phyloP scores from a whole-genome alignment of 768 basidiomycete species.

The Dioszegia aurantiaca region DNA sequence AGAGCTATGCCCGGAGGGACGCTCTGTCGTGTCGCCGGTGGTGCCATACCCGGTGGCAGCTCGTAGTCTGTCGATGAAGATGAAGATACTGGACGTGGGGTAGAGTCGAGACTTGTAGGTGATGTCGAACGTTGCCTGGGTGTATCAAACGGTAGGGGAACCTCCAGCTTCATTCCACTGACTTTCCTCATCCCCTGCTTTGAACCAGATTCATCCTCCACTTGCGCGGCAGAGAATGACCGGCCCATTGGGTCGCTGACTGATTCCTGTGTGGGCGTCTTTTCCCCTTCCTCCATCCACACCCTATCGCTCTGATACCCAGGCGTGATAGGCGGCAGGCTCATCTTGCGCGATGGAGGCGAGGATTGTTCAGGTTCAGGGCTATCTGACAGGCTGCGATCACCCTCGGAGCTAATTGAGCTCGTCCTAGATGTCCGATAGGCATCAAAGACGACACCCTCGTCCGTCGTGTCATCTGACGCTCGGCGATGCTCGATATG shows the following conservation, averaged over 20 bases:
- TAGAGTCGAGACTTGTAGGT: conserved; percentile 8
- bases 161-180: conserved; percentile 23
- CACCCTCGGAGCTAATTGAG: conserved; percentile 30
- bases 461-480: conserved; percentile 65
- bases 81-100: conserved; percentile 7
- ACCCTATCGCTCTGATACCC: conserved; percentile 16
- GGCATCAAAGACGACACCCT: conserved; percentile 77
- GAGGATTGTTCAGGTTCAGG: conserved; percentile 31
- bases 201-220: conserved; percentile 3
- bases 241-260: conserved; percentile 30
- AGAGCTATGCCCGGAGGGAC: conserved; percentile 33
- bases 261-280: conserved; percentile 44
- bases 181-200: conserved; percentile 21
- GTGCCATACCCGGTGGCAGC: conserved; percentile 46
- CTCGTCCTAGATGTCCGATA: conserved; percentile 55
- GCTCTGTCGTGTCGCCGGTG: conserved; percentile 26
- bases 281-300: conserved; percentile 37
- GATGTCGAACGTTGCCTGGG: conserved; percentile 1
- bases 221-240: conserved; percentile 23
- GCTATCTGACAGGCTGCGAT: conserved; percentile 27
- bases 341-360: conserved; percentile 24
- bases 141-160: conserved; percentile 15
- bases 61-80: conserved; percentile 15
- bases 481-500: conserved; percentile 49
- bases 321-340: conserved; percentile 24